Evolutionary conservation across 176 grass and related monocot genomes (phyloP).

Genomic region (bread wheat (Triticum aestivum)): IWGSC_CS_RefSeq_v2.1 NC_057800.1:693496209-693496708

Average conservation of each 20-base stretch:
- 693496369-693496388: slow-evolving; percentile 43
- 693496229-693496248: not conserved
- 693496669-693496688: not conserved
- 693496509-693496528: slow-evolving; percentile 38
- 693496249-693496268: slow-evolving; percentile 57
- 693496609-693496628: too few species aligned
- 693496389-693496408: slow-evolving; percentile 52
- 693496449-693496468: slow-evolving; percentile 48
- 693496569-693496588: slow-evolving; percentile 16
- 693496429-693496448: not conserved
- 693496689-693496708: slow-evolving; percentile 48
- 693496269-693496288: slow-evolving; percentile 49
- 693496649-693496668: slow-evolving; percentile 5
- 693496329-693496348: slow-evolving; percentile 44
- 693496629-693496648: too few species aligned
- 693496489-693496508: slow-evolving; percentile 49
- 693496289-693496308: slow-evolving; percentile 62
- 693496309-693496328: slow-evolving; percentile 27
- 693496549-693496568: slow-evolving; percentile 33
- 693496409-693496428: slow-evolving; percentile 41
- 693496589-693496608: slow-evolving; percentile 20
- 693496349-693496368: slow-evolving; percentile 33
- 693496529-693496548: slow-evolving; percentile 40
- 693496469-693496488: slow-evolving; percentile 53
- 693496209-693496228: not conserved